Percentiles rank a stretch among this genome's conserved stretches.
These are phyloP conservation scores for Fistulina hepatica DNA, from an alignment of 1,284 basidiomycete species.

Conservation along the genomic window DNA sequence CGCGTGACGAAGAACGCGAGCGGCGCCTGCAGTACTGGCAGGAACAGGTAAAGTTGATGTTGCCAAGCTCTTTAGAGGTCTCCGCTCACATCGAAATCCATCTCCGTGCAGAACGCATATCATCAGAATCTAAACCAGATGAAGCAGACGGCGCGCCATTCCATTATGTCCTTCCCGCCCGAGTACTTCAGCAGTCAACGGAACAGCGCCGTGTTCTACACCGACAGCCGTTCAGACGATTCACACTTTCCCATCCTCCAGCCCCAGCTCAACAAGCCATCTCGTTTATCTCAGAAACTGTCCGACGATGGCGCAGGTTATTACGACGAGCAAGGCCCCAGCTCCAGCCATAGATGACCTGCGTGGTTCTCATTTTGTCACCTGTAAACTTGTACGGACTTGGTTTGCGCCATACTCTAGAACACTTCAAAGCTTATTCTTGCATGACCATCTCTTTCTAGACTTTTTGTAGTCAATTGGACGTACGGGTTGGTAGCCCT, in stretches of 20 bases:
- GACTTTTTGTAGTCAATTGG: too few relatives aligned
- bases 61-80: not conserved
- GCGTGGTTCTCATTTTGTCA: too few relatives aligned
- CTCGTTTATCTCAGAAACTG: too few relatives aligned
- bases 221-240: conserved; percentile 45
- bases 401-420: too few relatives aligned
- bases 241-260: conserved; percentile 41
- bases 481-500: too few relatives aligned
- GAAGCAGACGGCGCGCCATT: conserved; percentile 58
- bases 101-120: conserved; percentile 48
- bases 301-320: too few relatives aligned
- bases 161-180: conserved; percentile 43
- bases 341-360: too few relatives aligned
- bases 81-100: not conserved
- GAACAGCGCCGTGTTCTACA: conserved; percentile 35
- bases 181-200: conserved; percentile 27
- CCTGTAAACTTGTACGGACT: too few relatives aligned
- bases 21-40: conserved; percentile 80
- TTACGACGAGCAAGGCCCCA: too few relatives aligned
- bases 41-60: conserved; percentile 51
- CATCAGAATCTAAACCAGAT: conserved; percentile 69
- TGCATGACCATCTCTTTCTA: too few relatives aligned
- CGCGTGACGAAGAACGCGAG: conserved; percentile 65
- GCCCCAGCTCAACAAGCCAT: too few relatives aligned
- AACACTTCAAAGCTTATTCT: too few relatives aligned